Evolutionary conservation across 1,139 yeast genomes (phyloP).

Genomic region (Debaryomyces sp.): DNA sequence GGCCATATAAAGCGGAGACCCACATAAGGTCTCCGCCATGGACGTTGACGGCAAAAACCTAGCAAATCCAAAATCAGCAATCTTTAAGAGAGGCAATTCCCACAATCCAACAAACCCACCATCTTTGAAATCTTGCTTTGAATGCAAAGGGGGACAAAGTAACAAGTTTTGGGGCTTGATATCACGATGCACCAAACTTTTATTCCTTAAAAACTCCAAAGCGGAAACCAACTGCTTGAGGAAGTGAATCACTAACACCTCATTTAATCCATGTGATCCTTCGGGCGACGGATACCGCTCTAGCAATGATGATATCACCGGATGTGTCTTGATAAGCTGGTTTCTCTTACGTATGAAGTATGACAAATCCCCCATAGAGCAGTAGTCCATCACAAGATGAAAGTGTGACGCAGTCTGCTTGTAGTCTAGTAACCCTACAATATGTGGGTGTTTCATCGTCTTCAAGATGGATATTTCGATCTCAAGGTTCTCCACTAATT

Average conservation of each 20-base stretch:
- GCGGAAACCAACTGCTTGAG: conserved; percentile 87
- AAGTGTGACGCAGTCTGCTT: conserved; percentile 78
- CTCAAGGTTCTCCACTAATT: conserved; percentile 85
- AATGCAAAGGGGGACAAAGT: conserved; percentile 71
- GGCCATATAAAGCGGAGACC: conserved; percentile 97
- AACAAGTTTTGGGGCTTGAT: conserved; percentile 92
- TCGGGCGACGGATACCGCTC: conserved; percentile 83
- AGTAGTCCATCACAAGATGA: conserved; percentile 95
- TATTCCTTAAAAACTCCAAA: conserved; percentile 73
- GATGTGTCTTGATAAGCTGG: conserved; percentile 74
- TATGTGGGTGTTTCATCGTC: conserved; percentile 88
- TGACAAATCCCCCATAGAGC: conserved; percentile 91
- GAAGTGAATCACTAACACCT: conserved; percentile 78
- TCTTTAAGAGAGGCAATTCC: conserved; percentile 86
- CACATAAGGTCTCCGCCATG: conserved; percentile 95
- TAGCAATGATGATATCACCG: conserved; percentile 74
- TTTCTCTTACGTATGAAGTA: conserved; percentile 78
- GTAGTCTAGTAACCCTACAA: conserved; percentile 82
- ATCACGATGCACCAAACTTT: conserved; percentile 89
- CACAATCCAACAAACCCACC: conserved; percentile 73
- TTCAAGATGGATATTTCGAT: conserved; percentile 87
- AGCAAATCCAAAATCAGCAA: conserved; percentile 98
- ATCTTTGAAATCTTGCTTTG: conserved; percentile 58
- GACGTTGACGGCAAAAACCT: conserved; percentile 89
- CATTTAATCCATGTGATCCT: conserved; percentile 76